phyloP scores from a whole-genome alignment of 1,284 basidiomycete genomes.

The Pseudozyma sp. region DNA sequence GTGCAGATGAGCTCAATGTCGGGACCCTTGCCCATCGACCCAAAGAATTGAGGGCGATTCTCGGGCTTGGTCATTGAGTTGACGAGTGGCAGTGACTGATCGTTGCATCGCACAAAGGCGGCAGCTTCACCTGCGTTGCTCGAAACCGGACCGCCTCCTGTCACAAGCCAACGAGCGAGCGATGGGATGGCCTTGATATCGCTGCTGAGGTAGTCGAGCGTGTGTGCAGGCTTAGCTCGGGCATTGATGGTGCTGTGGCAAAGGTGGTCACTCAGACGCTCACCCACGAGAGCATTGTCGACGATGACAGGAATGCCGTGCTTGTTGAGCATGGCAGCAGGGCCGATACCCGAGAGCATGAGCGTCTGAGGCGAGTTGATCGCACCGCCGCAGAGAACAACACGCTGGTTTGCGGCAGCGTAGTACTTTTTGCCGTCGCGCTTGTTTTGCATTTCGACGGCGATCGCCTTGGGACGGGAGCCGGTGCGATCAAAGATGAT shows the following conservation, averaged over 20 bases:
- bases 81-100: slow-evolving; percentile 58
- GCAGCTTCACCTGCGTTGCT: slow-evolving; percentile 61
- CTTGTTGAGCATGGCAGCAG: slow-evolving; percentile 38
- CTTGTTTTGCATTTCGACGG: slow-evolving; percentile 52
- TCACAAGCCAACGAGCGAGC: slow-evolving; percentile 47
- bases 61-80: slow-evolving; percentile 45
- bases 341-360: slow-evolving; percentile 77
- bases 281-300: slow-evolving; percentile 52
- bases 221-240: slow-evolving; percentile 34
- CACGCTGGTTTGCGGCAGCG: slow-evolving; percentile 68
- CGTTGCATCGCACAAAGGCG: slow-evolving; percentile 67
- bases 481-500: slow-evolving; percentile 52
- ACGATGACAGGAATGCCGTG: slow-evolving; percentile 44
- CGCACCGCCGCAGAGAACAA: slow-evolving; percentile 71
- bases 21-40: slow-evolving; percentile 59
- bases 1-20: slow-evolving; percentile 66
- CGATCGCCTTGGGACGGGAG: slow-evolving; percentile 49
- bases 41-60: slow-evolving; percentile 52
- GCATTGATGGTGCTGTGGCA: slow-evolving; percentile 40
- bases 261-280: slow-evolving; percentile 60
- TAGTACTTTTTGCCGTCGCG: slow-evolving; percentile 43
- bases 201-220: slow-evolving; percentile 47
- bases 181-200: slow-evolving; percentile 33
- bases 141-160: slow-evolving; percentile 47
- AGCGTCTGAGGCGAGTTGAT: slow-evolving; percentile 74